Conservation (phyloP, 2,329 filamentous ascomycete species). For the Aspergillus neotritici region DNA sequence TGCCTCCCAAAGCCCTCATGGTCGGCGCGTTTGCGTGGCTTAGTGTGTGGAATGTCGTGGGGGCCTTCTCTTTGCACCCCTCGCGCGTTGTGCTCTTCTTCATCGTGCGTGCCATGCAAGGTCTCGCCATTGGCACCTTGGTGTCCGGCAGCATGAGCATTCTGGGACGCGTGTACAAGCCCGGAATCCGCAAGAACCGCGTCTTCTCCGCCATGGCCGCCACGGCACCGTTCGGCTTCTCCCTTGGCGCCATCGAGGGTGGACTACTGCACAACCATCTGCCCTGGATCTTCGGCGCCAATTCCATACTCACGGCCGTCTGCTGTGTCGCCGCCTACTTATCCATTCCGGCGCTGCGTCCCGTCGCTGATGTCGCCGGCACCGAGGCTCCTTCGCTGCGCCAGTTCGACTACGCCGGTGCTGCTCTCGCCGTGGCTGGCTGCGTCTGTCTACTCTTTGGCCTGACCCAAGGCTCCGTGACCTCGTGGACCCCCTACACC, state of each 20-base stretch:
- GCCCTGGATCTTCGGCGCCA: conserved; percentile 42
- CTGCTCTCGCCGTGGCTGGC: conserved; percentile 43
- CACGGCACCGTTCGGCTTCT: conserved; percentile 42
- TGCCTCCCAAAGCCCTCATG: conserved; percentile 38
- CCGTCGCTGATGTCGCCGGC: conserved; percentile 24
- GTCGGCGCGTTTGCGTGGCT: conserved; percentile 42
- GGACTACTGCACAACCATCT: conserved; percentile 38
- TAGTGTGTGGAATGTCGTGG: conserved; percentile 36
- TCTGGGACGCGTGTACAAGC: conserved; percentile 42
- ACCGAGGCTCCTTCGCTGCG: conserved; percentile 26
- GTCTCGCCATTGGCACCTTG: conserved; percentile 46
- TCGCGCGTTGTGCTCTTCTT: conserved; percentile 33
- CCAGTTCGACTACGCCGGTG: conserved; percentile 38
- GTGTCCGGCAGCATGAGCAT: conserved; percentile 48
- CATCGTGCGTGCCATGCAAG: conserved; percentile 38
- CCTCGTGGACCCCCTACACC: conserved; percentile 48
- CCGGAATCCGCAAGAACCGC: conserved; percentile 44
- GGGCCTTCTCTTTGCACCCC: conserved; percentile 34
- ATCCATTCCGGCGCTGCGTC: conserved; percentile 36
- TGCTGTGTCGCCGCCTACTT: conserved; percentile 35
- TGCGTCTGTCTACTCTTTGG: conserved; percentile 54
- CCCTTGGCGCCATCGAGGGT: conserved; percentile 41
- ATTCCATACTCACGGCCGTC: conserved; percentile 36
- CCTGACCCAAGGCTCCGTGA: conserved; percentile 49
- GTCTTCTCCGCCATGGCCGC: conserved; percentile 47